Base-by-base conservation (phyloP, 2,329 filamentous ascomycete genomes). In the Parastagonospora avenae region DNA sequence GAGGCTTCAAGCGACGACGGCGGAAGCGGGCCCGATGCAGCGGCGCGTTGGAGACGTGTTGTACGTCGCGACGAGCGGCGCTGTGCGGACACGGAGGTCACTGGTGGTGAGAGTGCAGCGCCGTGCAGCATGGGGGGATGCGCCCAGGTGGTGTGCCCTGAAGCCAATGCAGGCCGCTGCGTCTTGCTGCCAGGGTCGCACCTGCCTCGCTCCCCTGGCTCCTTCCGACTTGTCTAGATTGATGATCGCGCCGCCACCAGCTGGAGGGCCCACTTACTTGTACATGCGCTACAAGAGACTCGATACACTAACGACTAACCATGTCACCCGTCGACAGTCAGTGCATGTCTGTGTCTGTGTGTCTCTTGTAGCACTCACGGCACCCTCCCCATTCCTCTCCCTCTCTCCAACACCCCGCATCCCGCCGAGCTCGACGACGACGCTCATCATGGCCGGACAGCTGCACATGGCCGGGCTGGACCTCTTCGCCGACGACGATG, bases 381-480 rank as follows among this genome's bases (percentile, higher is more conserved):
- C 12, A 49, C 35, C 46, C 19, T 31, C 14, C 50, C 35, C 29
- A 7, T 19, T 8, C 47, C 50, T 30, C 42, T 39, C 30, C 40
- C 40, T 38, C 35, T 37, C 55, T 33, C 35, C 44, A 29, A 40
- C 39, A 24, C 30, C 33, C 30, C 37, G n/a, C 43, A 24, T 37
- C 46, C 41, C 30, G 46, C 14, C 46, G 36, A n/a, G 46, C 35
- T 38, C 29, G 45, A 50, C 52, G 30, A 42, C 36, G 49, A 48
- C 43, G 46, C 51, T 8, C 52, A 57, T 38, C 56, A 66, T 65
- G 64, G 55, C 59, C 54, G 59, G 39, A 37, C 55, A 39, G 51
- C 52, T 49, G 37, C 51, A 44, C 36, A 29, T 42, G 28, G 49
- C 52, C 48, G 44, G 59, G 38, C 38, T 54, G 44, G 46, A 48